Evolutionary conservation across 2,329 filamentous ascomycete genomes (phyloP).

Genomic region (Epicoccum sorghinum): DNA sequence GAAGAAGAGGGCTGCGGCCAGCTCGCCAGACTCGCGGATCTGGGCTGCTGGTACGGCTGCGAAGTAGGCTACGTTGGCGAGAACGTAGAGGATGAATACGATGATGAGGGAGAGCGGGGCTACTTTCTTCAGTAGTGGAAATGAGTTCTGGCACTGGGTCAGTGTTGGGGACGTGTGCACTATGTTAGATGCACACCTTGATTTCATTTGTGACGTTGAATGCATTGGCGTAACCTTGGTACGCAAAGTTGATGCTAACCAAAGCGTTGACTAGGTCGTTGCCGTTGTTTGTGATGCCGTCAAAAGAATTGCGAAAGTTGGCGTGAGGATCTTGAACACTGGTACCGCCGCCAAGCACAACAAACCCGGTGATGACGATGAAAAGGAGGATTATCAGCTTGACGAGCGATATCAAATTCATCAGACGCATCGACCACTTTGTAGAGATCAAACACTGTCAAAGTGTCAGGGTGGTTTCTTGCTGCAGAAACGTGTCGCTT

Average conservation of each 20-base stretch:
- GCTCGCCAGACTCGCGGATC: conserved; percentile 60
- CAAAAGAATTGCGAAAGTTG: conserved; percentile 38
- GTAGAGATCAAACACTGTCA: conserved; percentile 32
- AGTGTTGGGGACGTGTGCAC: background rate
- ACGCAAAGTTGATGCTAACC: conserved; percentile 42
- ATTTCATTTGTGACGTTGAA: conserved; percentile 45
- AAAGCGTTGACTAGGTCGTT: conserved; percentile 39
- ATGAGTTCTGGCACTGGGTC: conserved; percentile 56
- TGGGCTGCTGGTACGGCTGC: conserved; percentile 49
- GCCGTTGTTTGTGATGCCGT: conserved; percentile 34
- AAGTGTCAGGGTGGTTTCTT: background rate
- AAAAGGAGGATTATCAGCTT: conserved; percentile 70
- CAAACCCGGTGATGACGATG: conserved; percentile 40
- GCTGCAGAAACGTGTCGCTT: background rate
- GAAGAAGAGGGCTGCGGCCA: conserved; percentile 66
- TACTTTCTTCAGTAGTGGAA: conserved; percentile 58
- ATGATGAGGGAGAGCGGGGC: conserved; percentile 58
- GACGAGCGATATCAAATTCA: conserved; percentile 47
- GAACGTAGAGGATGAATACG: conserved; percentile 51
- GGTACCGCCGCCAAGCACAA: conserved; percentile 37
- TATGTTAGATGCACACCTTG: conserved; percentile 20
- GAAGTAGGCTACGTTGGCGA: conserved; percentile 36
- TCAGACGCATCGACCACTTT: conserved; percentile 34
- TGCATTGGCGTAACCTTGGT: conserved; percentile 39
- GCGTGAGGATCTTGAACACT: conserved; percentile 30